Evolutionary conservation across 2,329 filamentous ascomycete genomes (phyloP).

Genomic region (Davidsoniella eucalypti): DNA sequence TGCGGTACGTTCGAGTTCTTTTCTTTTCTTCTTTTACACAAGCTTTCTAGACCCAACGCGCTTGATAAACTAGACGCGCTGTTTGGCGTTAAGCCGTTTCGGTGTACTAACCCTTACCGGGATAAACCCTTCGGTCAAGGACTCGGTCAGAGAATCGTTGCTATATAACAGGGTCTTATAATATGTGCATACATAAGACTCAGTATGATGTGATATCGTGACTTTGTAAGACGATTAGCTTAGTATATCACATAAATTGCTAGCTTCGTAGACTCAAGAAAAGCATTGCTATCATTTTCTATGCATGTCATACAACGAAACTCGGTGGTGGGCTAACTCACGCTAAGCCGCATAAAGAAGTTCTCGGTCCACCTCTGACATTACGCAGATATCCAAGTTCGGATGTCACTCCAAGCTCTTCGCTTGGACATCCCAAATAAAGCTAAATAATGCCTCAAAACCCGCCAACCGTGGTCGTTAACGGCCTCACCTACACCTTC

Average conservation of each 20-base stretch:
- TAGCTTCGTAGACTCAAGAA: too few relatives aligned
- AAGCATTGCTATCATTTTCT: too few relatives aligned
- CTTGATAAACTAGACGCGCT: not conserved
- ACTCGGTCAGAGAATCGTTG: not conserved
- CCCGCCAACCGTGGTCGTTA: conserved; percentile 52
- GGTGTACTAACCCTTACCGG: not conserved
- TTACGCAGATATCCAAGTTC: not conserved
- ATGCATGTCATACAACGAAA: too few relatives aligned
- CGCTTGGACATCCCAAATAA: too few relatives aligned
- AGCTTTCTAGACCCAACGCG: not conserved
- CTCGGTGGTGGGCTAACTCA: too few relatives aligned
- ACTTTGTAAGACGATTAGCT: too few relatives aligned
- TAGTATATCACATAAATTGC: too few relatives aligned
- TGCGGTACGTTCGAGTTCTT: not conserved
- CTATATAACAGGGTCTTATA: not conserved
- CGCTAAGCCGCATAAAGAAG: too few relatives aligned
- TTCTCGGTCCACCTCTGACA: not conserved
- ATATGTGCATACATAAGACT: not conserved
- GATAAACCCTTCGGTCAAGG: not conserved
- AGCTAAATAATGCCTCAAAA: conserved; percentile 17
- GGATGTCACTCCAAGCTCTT: too few relatives aligned
- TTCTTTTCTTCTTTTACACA: not conserved
- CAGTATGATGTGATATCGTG: too few relatives aligned
- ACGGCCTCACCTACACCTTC: conserved; percentile 72
- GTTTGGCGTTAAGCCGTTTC: conserved; percentile 6